phyloP scores from a whole-genome alignment of 176 grass and related monocot genomes.

The Oryza australiensis region DNA sequence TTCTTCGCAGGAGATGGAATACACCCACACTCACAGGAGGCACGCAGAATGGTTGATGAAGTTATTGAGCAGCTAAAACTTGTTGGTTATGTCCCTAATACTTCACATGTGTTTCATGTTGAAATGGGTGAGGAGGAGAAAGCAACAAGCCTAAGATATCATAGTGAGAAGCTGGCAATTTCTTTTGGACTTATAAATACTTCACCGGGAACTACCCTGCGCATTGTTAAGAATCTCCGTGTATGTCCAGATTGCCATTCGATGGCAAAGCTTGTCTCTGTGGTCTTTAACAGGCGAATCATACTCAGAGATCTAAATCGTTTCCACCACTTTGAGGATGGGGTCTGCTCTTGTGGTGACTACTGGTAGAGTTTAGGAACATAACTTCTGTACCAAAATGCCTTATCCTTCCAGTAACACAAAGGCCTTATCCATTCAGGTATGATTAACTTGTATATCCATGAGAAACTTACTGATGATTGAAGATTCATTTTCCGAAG shows the following conservation, averaged over 20 bases:
- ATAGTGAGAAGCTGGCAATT: constrained; percentile 76
- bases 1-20: constrained; percentile 82
- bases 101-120: constrained; percentile 67
- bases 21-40: constrained; percentile 57
- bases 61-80: constrained; percentile 66
- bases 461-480: constrained; percentile 9
- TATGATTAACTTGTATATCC: constrained; percentile 40
- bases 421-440: constrained; percentile 25
- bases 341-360: constrained; percentile 71
- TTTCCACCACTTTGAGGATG: constrained; percentile 66
- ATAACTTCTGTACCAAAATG: neutral
- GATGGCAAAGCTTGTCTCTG: constrained; percentile 67
- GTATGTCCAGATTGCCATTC: constrained; percentile 78
- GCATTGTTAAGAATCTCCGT: constrained; percentile 72
- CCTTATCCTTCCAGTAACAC: constrained; percentile 14
- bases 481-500: constrained; percentile 4
- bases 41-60: constrained; percentile 64
- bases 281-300: constrained; percentile 62
- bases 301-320: constrained; percentile 86
- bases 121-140: constrained; percentile 76
- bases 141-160: constrained; percentile 58
- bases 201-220: constrained; percentile 61
- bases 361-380: constrained; percentile 56
- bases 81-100: constrained; percentile 67
- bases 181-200: constrained; percentile 73